phyloP scores from a whole-genome alignment of 805 yeast genomes.

The Pichia membranifaciens region DNA sequence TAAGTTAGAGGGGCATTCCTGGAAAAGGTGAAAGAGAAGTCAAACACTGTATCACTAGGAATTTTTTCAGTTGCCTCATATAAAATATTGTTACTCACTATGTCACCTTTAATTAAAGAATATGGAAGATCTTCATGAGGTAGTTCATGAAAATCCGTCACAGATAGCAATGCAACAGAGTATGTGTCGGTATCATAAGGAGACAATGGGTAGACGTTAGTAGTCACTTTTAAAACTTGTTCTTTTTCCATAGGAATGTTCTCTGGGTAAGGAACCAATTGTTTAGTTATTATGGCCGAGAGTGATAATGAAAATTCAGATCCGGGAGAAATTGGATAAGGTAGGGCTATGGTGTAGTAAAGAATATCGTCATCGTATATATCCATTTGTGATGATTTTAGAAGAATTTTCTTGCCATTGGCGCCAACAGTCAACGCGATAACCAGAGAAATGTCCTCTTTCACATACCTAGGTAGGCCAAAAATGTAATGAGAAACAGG shows the following conservation, averaged over 20 bases:
- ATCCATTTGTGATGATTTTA: conserved; percentile 14
- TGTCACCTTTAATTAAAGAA: conserved; percentile 7
- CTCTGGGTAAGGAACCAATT: conserved; percentile 58
- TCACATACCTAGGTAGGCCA: conserved; percentile 46
- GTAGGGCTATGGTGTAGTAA: conserved; percentile 48
- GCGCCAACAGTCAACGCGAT: conserved; percentile 20
- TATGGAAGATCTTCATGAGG: conserved; percentile 2
- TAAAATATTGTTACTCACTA: conserved; percentile 28
- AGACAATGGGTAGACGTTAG: conserved; percentile 49
- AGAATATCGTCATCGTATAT: conserved; percentile 20
- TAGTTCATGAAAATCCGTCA: conserved; percentile 5
- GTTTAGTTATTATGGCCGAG: conserved; percentile 42
- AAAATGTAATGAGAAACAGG: conserved; percentile 54
- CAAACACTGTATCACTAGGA: conserved; percentile 40
- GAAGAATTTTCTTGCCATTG: conserved; percentile 18
- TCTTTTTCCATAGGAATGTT: conserved; percentile 50
- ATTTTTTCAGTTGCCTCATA: conserved; percentile 18
- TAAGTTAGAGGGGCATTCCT: conserved; percentile 61
- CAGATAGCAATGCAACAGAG: conserved; percentile 39
- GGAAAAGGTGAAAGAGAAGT: conserved; percentile 55
- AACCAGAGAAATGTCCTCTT: conserved; percentile 22
- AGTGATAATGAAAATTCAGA: conserved; percentile 44
- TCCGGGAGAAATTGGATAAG: conserved; percentile 63
- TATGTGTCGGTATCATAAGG: conserved; percentile 54
- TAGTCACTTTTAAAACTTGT: conserved; percentile 53